Evolutionary conservation across 1,139 yeast species (phyloP).

Genomic region (Pichia sp.): DNA sequence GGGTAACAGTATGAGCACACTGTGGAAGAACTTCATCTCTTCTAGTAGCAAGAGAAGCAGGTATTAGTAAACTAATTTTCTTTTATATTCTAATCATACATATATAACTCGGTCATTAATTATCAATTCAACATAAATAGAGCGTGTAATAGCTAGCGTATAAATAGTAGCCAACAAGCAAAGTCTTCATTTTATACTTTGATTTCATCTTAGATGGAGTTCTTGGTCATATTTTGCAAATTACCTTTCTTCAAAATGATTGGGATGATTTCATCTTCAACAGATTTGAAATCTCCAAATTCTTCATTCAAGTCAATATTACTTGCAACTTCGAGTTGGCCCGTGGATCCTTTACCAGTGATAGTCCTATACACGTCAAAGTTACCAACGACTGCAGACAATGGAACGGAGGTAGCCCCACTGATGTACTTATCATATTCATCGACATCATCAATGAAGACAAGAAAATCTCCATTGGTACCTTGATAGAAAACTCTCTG

Average conservation of each 20-base stretch:
- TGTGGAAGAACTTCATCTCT: conserved; percentile 11
- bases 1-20: conserved; percentile 4
- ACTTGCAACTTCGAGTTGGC: conserved; percentile 69
- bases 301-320: conserved; percentile 54
- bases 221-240: conserved; percentile 19
- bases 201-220: too few relatives aligned
- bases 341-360: conserved; percentile 60
- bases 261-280: conserved; percentile 37
- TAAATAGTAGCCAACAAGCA: too few relatives aligned
- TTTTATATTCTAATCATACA: conserved; percentile 1
- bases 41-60: too few relatives aligned
- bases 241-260: conserved; percentile 51
- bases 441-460: conserved; percentile 53
- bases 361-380: conserved; percentile 57
- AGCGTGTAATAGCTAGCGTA: too few relatives aligned
- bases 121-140: too few relatives aligned
- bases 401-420: conserved; percentile 40
- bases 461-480: conserved; percentile 45
- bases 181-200: too few relatives aligned
- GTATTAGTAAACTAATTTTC: too few relatives aligned
- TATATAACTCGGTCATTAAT: too few relatives aligned
- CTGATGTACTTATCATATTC: conserved; percentile 41
- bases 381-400: conserved; percentile 57
- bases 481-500: conserved; percentile 61
- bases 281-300: conserved; percentile 43